Base-by-base conservation (phyloP, 352 stramenopile genomes). In the Pythium phragmitis region DNA sequence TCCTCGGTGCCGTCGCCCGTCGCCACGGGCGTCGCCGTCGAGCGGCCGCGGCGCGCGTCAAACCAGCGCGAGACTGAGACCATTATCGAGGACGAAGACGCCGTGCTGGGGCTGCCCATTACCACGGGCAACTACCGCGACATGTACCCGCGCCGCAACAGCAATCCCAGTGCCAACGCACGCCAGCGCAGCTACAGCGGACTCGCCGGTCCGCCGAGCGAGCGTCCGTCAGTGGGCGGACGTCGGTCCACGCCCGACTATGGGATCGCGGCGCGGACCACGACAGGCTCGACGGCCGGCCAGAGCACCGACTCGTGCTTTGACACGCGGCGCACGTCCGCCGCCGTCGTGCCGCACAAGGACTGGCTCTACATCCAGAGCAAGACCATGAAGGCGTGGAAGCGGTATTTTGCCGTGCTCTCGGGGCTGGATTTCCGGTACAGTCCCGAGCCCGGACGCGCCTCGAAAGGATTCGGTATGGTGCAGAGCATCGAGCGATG, bases 401-500 rank as follows among this genome's bases (percentile, higher is more conserved):
- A 91, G 57, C 74, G 75, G 11, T 87, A 87, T 51, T 90, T 84
- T 51, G 85, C 81, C 0, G 79, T 88, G 48, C 67, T 92, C 3
- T 89, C 85, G 0, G 85, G 85, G 0, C 60, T 82, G 4, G 82
- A 94, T 42, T 91, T 94, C 52, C 85, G 86, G 62, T 92, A 87
- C 77, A 85, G 77, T 60, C 78, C 83, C 28, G 82, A 76, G 2
- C 71, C 72, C 1, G 85, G 85, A 0, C 79, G 88, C n/a, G 63
- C 79, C 11, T 83, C 82, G 1, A 89, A 89, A 39, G 79, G 80
- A 7, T 91, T 90, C 45, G 82, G 78, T 26, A 70, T 83, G n/a
- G 26, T 94, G 45, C 69, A 77, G 60, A 67, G 72, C 1, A 69
- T 81, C 4, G 63, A 76, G 4, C 63, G 55, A 4, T 83, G 82